Evolutionary conservation across 225 moss, liverwort and hornwort genomes (phyloP).

Genomic region (Pleurozium schreberi): DNA sequence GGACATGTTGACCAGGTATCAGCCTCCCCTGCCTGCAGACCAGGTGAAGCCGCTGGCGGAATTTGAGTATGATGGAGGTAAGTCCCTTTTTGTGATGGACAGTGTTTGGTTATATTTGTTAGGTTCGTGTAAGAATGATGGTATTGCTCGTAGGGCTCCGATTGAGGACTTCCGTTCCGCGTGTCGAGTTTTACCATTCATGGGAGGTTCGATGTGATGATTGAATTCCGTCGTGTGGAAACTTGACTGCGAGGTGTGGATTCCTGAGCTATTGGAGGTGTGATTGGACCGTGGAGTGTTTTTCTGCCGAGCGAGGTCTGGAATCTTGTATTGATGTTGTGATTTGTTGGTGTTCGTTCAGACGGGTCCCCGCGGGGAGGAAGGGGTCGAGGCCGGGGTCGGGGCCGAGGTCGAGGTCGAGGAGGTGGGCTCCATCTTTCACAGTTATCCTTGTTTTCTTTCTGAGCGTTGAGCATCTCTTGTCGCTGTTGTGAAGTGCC

Average conservation of each 20-base stretch:
- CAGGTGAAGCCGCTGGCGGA: constrained; percentile 98
- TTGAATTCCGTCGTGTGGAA: neutral
- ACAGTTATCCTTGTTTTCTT: neutral
- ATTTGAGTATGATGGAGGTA: constrained; percentile 94
- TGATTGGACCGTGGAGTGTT: neutral
- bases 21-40: constrained; percentile 95
- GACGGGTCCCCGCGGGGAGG: constrained; percentile 54
- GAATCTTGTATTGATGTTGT: neutral
- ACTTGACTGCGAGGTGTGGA: neutral
- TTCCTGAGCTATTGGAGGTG: neutral
- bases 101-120: neutral
- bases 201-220: neutral
- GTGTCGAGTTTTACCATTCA: neutral
- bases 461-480: neutral
- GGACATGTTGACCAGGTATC: constrained; percentile 51
- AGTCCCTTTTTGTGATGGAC: neutral
- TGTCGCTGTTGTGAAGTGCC: neutral
- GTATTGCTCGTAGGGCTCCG: neutral
- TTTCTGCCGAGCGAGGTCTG: neutral
- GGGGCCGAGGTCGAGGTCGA: constrained; percentile 44
- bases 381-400: constrained; percentile 50
- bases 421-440: constrained; percentile 15
- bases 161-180: neutral
- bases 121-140: neutral
- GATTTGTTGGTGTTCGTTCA: neutral